Evolutionary conservation across 768 basidiomycete species (phyloP).

Genomic region (Leccinellum rugosiceps): DNA sequence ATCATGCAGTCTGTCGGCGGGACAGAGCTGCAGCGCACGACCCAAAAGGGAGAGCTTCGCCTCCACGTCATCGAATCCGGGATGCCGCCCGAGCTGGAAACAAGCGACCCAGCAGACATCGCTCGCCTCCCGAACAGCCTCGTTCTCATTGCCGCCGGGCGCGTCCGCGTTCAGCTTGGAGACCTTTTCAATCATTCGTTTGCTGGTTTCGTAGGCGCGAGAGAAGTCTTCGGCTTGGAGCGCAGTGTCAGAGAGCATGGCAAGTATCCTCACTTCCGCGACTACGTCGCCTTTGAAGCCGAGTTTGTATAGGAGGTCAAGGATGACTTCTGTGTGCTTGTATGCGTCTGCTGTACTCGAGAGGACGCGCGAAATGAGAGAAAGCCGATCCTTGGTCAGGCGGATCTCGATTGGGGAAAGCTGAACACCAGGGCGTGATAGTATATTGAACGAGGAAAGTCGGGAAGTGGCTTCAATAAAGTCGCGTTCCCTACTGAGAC

Average conservation of each 20-base stretch:
- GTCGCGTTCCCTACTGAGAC: conserved; percentile 67
- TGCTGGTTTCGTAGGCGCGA: conserved; percentile 67
- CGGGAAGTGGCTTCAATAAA: conserved; percentile 98
- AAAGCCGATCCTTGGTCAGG: conserved; percentile 83
- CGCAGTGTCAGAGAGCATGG: conserved; percentile 90
- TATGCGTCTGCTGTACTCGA: conserved; percentile 84
- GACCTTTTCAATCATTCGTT: conserved; percentile 67
- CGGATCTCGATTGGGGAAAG: conserved; percentile 93
- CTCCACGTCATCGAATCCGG: conserved; percentile 65
- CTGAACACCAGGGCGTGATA: conserved; percentile 67
- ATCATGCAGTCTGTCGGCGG: conserved; percentile 72
- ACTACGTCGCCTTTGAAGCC: conserved; percentile 68
- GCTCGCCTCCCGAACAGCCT: conserved; percentile 52
- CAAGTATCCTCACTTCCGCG: conserved; percentile 79
- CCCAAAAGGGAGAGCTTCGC: conserved; percentile 73
- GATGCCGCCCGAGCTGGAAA: conserved; percentile 81
- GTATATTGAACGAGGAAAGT: conserved; percentile 87
- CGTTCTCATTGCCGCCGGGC: conserved; percentile 33
- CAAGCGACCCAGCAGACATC: conserved; percentile 91
- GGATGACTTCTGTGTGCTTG: conserved; percentile 86
- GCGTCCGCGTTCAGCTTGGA: conserved; percentile 42
- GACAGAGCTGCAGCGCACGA: conserved; percentile 82
- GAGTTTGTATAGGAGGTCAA: conserved; percentile 87
- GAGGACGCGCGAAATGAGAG: conserved; percentile 82
- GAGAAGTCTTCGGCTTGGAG: conserved; percentile 77